Percentiles rank a stretch among this genome's conserved stretches.
These are phyloP conservation scores for Trametes gibbosa DNA, from an alignment of 768 basidiomycete species.

Conservation along the genomic window DNA sequence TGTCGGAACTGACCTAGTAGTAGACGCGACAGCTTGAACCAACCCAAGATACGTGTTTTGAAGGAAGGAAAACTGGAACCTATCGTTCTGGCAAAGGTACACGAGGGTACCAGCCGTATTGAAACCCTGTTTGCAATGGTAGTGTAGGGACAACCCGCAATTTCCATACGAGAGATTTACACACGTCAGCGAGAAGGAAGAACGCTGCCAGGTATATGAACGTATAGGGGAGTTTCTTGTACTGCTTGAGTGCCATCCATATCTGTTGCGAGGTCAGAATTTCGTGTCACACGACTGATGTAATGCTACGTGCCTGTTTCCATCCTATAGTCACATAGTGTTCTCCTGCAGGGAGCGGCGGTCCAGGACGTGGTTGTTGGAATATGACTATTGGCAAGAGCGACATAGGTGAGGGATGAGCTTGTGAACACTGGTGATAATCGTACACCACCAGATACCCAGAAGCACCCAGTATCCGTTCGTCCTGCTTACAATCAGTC, in stretches of 20 bases:
- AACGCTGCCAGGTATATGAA: constrained; percentile 76
- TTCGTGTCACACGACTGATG: neutral
- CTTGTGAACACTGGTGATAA: neutral
- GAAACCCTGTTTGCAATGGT: constrained; percentile 57
- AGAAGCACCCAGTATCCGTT: constrained; percentile 75
- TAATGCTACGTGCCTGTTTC: constrained; percentile 56
- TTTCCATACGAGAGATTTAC: constrained; percentile 12
- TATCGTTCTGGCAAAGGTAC: constrained; percentile 75
- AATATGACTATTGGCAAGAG: constrained; percentile 64
- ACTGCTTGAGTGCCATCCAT: constrained; percentile 72
- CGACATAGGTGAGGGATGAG: neutral
- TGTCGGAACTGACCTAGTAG: constrained; percentile 27
- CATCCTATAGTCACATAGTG: constrained; percentile 80
- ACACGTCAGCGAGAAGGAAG: constrained; percentile 73
- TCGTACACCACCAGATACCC: constrained; percentile 88
- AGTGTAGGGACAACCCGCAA: neutral
- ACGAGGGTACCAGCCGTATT: constrained; percentile 79
- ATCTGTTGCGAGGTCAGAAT: constrained; percentile 43
- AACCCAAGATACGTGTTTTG: constrained; percentile 78
- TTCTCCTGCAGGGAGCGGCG: constrained; percentile 72
- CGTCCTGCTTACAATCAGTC: constrained; percentile 38
- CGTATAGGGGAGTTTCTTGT: constrained; percentile 75
- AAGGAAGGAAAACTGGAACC: constrained; percentile 78
- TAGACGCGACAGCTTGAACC: constrained; percentile 73
- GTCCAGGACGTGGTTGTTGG: constrained; percentile 80